These are phyloP conservation scores for Calocybe indica DNA, from an alignment of 768 basidiomycete species.

Conservation along the genomic window DNA sequence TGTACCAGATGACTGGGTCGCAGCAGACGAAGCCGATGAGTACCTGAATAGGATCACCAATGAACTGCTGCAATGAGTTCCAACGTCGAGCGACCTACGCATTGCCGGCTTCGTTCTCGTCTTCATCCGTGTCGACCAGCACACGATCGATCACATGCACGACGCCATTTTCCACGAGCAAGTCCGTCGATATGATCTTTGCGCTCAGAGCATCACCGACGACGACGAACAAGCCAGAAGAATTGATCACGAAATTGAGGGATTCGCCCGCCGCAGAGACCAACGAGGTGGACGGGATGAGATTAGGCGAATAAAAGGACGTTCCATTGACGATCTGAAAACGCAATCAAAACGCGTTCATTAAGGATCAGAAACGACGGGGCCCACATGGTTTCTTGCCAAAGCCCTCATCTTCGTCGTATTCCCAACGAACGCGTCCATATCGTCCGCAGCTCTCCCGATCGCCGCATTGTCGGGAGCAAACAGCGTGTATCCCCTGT, in stretches of 20 bases:
- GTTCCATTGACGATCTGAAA: slow-evolving; percentile 61
- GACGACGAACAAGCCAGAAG: slow-evolving; percentile 51
- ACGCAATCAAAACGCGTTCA: neutral
- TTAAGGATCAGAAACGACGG: slow-evolving; percentile 11
- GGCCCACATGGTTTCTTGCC: slow-evolving; percentile 52
- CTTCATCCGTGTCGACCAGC: slow-evolving; percentile 36
- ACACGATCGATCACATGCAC: slow-evolving; percentile 58
- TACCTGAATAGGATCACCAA: too few species aligned
- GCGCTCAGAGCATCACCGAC: slow-evolving; percentile 33
- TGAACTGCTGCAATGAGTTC: too few species aligned
- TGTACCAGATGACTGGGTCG: too few species aligned
- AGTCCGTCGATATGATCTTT: slow-evolving; percentile 50
- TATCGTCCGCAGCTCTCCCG: slow-evolving; percentile 30
- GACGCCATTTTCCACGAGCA: slow-evolving; percentile 63
- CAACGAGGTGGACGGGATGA: slow-evolving; percentile 25
- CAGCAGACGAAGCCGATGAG: too few species aligned
- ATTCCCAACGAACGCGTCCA: slow-evolving; percentile 23
- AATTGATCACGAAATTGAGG: slow-evolving; percentile 46
- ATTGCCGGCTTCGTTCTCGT: slow-evolving; percentile 40
- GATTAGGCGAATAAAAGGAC: slow-evolving; percentile 51
- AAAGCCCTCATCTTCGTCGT: slow-evolving; percentile 18
- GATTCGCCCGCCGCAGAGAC: slow-evolving; percentile 55
- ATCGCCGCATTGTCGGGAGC: slow-evolving; percentile 48
- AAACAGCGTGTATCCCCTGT: slow-evolving; percentile 59
- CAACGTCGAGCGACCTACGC: slow-evolving; percentile 35